Base-by-base conservation (phyloP, 345 rosid genomes). In the Cardamine occulta region DNA sequence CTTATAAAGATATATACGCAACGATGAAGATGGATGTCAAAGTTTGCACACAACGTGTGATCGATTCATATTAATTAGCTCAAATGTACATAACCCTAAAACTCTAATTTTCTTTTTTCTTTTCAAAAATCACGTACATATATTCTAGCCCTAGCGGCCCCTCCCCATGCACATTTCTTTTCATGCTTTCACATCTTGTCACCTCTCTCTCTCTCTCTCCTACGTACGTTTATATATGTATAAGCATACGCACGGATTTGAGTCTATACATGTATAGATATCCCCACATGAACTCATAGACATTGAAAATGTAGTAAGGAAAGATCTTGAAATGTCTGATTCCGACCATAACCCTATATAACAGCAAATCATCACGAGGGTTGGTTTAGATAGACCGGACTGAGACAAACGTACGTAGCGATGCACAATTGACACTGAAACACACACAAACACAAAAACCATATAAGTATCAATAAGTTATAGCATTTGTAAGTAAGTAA, bases 171-270 rank as follows among this genome's bases (percentile, higher is more conserved):
- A 71, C 54, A 68, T 78, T 48, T 65, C 81, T 57, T 57, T 72
- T 78, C 81, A 77, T 48, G 59, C 72, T 72, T 49, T 72, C 81
- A 78, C 73, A 78, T 78, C 80, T 44, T 62, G 70, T 76, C 75
- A 54, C 70, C 62, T 75, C 42, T 11, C 74, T 31, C 70, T 70
- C 57, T 17, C 54, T 59, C 13, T 31, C 40, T 54, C 40, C 53
- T 13, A 53, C 18, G 31, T 75, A 53, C 18, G 31, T 75, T 18
- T 56, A 39, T 60, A 56, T 56, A n/a, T 57, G 26, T 51, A 39
- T 19, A 37, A 9, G n/a, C 9, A 34, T 35, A 59, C 23, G 64
- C 48, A 61, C 56, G 62, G 29, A 63, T 28, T 64, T 42, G 28
- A 65, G 64, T 74, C 58, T 53, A 31, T 40, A 54, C 35, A 49